Evolutionary conservation across 441 rosid genomes (phyloP).

Genomic region (Adansonia grandidieri): DNA sequence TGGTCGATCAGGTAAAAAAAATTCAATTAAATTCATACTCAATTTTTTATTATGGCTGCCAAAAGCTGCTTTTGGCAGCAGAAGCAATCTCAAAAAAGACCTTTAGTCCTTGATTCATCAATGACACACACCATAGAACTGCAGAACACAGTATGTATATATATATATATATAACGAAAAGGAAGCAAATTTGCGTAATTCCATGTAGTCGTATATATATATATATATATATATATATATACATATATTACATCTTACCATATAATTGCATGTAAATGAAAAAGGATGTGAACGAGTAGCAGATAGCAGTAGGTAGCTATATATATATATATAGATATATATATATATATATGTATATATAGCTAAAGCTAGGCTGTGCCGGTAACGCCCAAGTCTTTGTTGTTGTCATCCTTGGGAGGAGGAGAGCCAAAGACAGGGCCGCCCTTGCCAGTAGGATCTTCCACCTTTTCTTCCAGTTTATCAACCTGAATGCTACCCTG

Average conservation of each 20-base stretch:
- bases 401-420: constrained; percentile 37
- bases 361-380: constrained; percentile 37
- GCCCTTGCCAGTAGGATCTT: constrained; percentile 49
- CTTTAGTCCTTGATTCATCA: background rate
- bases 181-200: background rate
- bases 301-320: background rate
- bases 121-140: background rate
- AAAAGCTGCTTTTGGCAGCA: too few species aligned
- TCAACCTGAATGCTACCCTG: constrained; percentile 48
- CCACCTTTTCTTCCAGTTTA: constrained; percentile 45
- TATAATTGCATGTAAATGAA: background rate
- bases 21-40: too few species aligned
- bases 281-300: background rate
- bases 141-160: background rate
- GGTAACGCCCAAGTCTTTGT: constrained; percentile 44
- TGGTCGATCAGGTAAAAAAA: too few species aligned
- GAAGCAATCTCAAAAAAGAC: too few species aligned
- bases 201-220: background rate
- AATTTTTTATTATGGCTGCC: too few species aligned
- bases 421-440: constrained; percentile 55
- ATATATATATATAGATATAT: too few species aligned
- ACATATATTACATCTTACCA: background rate
- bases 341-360: too few species aligned
- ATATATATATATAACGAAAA: background rate
- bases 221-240: too few species aligned